Base-by-base conservation (phyloP, 306 rosid genomes). In the Cucurbita pepo region DNA sequence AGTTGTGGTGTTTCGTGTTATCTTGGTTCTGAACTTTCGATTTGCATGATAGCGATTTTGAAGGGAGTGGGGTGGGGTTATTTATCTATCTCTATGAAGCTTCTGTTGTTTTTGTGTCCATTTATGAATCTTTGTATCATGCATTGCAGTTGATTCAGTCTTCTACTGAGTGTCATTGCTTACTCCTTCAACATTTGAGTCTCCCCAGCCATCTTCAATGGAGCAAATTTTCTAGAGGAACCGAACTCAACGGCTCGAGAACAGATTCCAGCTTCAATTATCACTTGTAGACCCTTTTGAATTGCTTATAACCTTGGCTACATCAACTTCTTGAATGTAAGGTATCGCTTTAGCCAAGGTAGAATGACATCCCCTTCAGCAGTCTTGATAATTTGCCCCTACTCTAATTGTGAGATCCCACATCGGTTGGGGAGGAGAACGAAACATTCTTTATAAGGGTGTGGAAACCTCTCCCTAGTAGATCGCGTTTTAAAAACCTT, bases 1-100 rank as follows among this genome's bases (percentile, higher is more conserved):
- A 72, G 81, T 71, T 81, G 76, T 72, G 78, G 63, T 81, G 71
- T 59, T 45, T 58, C 25, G 34, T 71, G 60, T 74, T 81, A 74
- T 80, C 81, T 80, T 78, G 70, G 77, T 79, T 72, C 79, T 76
- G 71, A 34, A 38, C 83, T 50, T 80, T 71, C 63, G 22, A 65
- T 71, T 47, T 81, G 82, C 85, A 83, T 79, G 84, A 81, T 83
- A 82, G 41, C 30, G 64, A 21, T 66, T 66, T 5, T 45, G 38
- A 25, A 22, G 47, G 69, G 21, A 37, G 61, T 55, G 59, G 60
- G 62, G 41, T 58, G 64, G 64, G 69, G 71, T 65, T 44, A 43
- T 65, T 43, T 43, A 11, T 67, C 41, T 43, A 11, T 67, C 41
- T 45, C 21, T 1, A 9, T 45, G 72, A 67, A 45, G 6, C 45